Evolutionary conservation across 2,329 filamentous ascomycete genomes (phyloP).

Genomic region (Sclerotinia sclerotiorum): DNA sequence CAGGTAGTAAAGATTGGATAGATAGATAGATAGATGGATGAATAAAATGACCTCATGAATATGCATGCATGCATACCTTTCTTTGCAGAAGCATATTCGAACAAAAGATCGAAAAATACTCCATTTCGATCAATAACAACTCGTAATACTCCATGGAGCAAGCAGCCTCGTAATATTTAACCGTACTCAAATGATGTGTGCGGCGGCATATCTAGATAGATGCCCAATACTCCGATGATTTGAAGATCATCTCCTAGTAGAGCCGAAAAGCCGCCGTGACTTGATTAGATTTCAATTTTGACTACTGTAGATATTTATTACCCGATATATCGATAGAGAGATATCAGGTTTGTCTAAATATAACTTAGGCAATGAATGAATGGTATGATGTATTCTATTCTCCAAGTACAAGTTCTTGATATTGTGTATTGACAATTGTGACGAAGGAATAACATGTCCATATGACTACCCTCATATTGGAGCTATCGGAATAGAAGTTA

Average conservation of each 20-base stretch:
- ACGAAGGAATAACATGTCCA: background rate
- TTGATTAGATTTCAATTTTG: background rate
- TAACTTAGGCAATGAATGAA: background rate
- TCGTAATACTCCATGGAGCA: background rate
- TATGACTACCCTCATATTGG: background rate
- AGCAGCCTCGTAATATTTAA: background rate
- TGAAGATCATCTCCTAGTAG: background rate
- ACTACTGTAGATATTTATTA: background rate
- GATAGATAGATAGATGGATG: too few species aligned
- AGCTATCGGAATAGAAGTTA: conserved; percentile 11
- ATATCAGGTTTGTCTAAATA: background rate
- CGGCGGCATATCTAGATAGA: background rate
- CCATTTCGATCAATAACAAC: background rate
- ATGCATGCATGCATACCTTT: too few species aligned
- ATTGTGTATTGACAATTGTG: background rate
- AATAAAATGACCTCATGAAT: background rate
- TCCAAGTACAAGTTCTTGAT: background rate
- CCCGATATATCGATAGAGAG: background rate
- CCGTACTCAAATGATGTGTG: background rate
- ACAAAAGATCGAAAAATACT: background rate
- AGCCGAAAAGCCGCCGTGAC: background rate
- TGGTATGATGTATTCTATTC: background rate
- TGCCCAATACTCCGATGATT: background rate
- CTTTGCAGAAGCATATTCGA: background rate
- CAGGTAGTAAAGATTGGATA: background rate